Conservation (phyloP, 2,329 filamentous ascomycete genomes). For the Fusarium liriodendri region DNA sequence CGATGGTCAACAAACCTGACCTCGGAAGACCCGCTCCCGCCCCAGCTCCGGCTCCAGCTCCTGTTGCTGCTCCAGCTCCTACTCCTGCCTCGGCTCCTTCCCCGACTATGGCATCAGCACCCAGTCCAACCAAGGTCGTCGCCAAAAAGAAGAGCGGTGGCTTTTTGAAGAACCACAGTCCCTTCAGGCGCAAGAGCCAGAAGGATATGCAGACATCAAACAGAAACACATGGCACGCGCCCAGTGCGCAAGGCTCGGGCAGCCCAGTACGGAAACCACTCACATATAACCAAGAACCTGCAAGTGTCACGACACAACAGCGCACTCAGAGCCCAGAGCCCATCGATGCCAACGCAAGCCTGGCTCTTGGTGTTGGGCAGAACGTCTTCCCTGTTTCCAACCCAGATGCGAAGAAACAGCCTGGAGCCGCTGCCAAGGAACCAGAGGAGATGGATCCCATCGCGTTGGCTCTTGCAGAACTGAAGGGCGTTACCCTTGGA, state of each 20-base stretch:
- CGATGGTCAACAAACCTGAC: not conserved
- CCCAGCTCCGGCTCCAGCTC: not conserved
- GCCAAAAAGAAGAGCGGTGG: slow-evolving; percentile 80
- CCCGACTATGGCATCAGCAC: not conserved
- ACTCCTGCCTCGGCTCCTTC: not conserved
- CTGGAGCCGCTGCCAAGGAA: slow-evolving; percentile 48
- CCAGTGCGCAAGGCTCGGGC: slow-evolving; percentile 42
- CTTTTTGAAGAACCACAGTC: slow-evolving; percentile 93
- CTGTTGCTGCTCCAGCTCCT: not conserved
- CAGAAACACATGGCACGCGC: slow-evolving; percentile 70
- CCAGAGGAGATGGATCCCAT: slow-evolving; percentile 84
- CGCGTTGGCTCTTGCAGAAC: slow-evolving; percentile 88
- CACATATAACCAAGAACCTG: slow-evolving; percentile 51
- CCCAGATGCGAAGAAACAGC: slow-evolving; percentile 68
- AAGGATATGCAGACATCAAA: slow-evolving; percentile 69
- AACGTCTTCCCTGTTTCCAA: slow-evolving; percentile 95
- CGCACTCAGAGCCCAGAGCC: slow-evolving; percentile 78
- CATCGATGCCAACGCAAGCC: slow-evolving; percentile 90
- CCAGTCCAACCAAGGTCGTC: slow-evolving; percentile 72
- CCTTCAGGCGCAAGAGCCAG: slow-evolving; percentile 92
- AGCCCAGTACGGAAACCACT: slow-evolving; percentile 54
- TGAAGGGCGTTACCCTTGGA: slow-evolving; percentile 81
- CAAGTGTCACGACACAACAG: slow-evolving; percentile 53
- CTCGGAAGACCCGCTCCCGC: not conserved
- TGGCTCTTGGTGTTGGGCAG: slow-evolving; percentile 93